Percentiles rank a stretch among this genome's conserved stretches.
These are phyloP conservation scores for Saccharomycopsis fibuligera DNA, from an alignment of 805 yeast species.

Conservation along the genomic window DNA sequence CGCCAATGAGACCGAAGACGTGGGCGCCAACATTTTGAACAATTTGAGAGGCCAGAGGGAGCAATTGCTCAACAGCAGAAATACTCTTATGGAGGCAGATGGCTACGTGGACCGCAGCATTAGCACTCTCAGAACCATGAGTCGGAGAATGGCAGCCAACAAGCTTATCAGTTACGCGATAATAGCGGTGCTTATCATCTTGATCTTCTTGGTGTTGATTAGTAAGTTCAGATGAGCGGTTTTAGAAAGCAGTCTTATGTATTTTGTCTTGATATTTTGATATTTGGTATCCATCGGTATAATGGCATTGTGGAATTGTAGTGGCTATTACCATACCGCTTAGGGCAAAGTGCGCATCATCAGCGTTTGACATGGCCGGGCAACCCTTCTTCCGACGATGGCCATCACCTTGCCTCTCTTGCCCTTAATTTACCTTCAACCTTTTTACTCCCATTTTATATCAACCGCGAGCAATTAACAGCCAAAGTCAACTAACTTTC, in stretches of 20 bases:
- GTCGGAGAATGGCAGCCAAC: slow-evolving; percentile 87
- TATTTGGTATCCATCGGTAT: too few relatives aligned
- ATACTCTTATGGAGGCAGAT: slow-evolving; percentile 84
- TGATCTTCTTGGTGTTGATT: slow-evolving; percentile 76
- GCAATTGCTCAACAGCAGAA: slow-evolving; percentile 79
- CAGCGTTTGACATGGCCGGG: not conserved
- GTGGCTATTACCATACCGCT: too few relatives aligned
- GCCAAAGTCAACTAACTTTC: too few relatives aligned
- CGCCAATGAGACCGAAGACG: slow-evolving; percentile 85
- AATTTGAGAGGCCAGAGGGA: slow-evolving; percentile 92
- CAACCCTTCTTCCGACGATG: not conserved
- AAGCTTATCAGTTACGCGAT: slow-evolving; percentile 86
- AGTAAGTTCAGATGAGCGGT: slow-evolving; percentile 60
- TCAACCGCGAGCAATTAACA: too few relatives aligned
- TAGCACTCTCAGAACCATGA: slow-evolving; percentile 83
- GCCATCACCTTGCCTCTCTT: too few relatives aligned
- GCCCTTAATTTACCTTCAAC: too few relatives aligned
- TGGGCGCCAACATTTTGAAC: slow-evolving; percentile 85
- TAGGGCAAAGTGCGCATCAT: too few relatives aligned
- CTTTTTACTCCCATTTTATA: too few relatives aligned
- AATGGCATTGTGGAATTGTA: too few relatives aligned
- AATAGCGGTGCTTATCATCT: slow-evolving; percentile 74
- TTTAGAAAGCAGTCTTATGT: not conserved
- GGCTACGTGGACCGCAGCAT: slow-evolving; percentile 86
- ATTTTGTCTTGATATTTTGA: not conserved